A percentile compares a stretch with the other conserved stretches of the same genome.
Conservation (phyloP, 2,329 filamentous ascomycete genomes). For the Colletotrichum noveboracense region DNA sequence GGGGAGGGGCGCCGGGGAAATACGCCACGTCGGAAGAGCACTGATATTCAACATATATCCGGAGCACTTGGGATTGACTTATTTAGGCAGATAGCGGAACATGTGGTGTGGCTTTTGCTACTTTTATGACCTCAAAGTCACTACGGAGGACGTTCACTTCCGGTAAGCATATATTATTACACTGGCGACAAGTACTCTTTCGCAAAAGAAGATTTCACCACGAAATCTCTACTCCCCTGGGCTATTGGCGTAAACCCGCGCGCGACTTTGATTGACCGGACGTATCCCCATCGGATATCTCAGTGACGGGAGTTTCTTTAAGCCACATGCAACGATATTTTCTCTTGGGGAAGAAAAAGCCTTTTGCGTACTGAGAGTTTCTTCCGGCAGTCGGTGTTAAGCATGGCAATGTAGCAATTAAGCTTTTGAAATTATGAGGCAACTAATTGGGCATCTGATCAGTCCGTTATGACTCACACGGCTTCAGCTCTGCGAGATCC, state of each 20-base stretch:
- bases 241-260: neutral
- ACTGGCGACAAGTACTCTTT: neutral
- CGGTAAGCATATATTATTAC: neutral
- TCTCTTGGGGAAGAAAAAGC: neutral
- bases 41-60: slow-evolving; percentile 21
- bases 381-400: neutral
- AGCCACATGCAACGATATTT: neutral
- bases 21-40: neutral
- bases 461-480: neutral
- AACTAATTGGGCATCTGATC: neutral
- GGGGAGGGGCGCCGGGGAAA: neutral
- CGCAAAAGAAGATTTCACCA: neutral
- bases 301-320: neutral
- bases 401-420: neutral
- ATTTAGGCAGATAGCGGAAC: neutral
- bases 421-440: neutral
- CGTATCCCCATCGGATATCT: neutral
- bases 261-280: neutral
- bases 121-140: neutral
- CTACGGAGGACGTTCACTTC: neutral
- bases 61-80: slow-evolving; percentile 10
- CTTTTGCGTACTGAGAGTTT: neutral
- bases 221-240: neutral
- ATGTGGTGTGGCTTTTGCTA: neutral
- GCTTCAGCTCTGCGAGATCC: neutral